Conservation (phyloP, 2,329 filamentous ascomycete genomes). For the Ophiostoma triangulosporum region DNA sequence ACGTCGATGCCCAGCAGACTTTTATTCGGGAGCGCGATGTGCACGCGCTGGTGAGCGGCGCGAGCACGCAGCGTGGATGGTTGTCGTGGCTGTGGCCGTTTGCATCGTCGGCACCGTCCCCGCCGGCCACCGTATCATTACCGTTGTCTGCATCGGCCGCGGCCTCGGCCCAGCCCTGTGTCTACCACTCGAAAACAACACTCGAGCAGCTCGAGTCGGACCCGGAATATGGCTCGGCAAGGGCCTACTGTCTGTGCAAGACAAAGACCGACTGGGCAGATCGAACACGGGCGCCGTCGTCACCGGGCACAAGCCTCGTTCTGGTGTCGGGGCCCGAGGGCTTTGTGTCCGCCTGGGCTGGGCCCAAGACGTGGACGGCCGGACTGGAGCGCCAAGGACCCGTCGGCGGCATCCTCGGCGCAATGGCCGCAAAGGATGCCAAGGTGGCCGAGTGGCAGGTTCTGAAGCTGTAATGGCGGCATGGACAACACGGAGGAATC, state of each 20-base stretch:
- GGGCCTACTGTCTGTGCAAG: slow-evolving; percentile 13
- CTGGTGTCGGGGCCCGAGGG: slow-evolving; percentile 84
- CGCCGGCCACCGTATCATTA: background rate
- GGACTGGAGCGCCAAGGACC: slow-evolving; percentile 64
- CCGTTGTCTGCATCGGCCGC: background rate
- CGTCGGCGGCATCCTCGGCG: slow-evolving; percentile 53
- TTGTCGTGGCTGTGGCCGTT: background rate
- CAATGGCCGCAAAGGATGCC: slow-evolving; percentile 36
- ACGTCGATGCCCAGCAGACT: slow-evolving; percentile 65
- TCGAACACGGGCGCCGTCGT: slow-evolving; percentile 13
- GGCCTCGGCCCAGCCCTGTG: background rate
- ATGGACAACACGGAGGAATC: background rate
- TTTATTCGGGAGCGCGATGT: slow-evolving; percentile 47
- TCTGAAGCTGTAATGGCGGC: slow-evolving; percentile 34
- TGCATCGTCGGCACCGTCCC: background rate
- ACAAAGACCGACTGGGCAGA: slow-evolving; percentile 4
- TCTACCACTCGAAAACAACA: slow-evolving; percentile 3
- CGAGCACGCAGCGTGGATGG: background rate
- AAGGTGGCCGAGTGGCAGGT: slow-evolving; percentile 33
- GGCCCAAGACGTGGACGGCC: slow-evolving; percentile 61
- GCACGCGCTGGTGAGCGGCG: background rate
- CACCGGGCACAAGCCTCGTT: slow-evolving; percentile 43
- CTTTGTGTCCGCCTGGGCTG: slow-evolving; percentile 70
- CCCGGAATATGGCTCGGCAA: slow-evolving; percentile 5
- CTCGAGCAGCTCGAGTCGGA: slow-evolving; percentile 1